Conservation (phyloP, 2,329 filamentous ascomycete genomes). For the Metarhizium album region DNA sequence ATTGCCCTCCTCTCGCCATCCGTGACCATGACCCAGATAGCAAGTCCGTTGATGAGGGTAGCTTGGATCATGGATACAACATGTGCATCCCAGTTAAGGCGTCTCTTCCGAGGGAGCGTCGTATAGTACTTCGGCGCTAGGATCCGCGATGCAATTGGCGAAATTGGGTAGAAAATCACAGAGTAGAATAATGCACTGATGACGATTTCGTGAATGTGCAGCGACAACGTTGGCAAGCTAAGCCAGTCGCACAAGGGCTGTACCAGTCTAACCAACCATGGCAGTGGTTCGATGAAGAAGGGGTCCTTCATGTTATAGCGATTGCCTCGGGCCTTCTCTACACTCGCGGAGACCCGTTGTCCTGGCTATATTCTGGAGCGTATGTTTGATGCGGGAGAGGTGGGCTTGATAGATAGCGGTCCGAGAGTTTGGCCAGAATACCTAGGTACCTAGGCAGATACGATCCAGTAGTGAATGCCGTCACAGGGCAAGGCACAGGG, state of each 20-base stretch:
- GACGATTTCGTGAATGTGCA: conserved; percentile 69
- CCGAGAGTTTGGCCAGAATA: no score
- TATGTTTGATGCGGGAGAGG: no score
- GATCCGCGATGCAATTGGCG: conserved; percentile 52
- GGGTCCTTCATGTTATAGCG: conserved; percentile 55
- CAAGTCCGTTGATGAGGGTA: conserved; percentile 57
- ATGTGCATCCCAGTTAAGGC: conserved; percentile 75
- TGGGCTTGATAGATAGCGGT: no score
- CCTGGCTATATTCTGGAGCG: no score
- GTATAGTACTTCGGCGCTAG: conserved; percentile 56
- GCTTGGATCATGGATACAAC: conserved; percentile 77
- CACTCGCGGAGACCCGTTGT: neutral
- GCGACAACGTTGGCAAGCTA: conserved; percentile 53
- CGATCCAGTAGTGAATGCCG: neutral
- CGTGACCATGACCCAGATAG: conserved; percentile 60
- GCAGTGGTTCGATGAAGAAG: conserved; percentile 53
- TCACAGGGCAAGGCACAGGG: neutral
- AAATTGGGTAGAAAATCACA: conserved; percentile 52
- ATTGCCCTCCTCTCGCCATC: conserved; percentile 60
- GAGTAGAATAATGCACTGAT: conserved; percentile 58
- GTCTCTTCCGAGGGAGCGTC: conserved; percentile 50
- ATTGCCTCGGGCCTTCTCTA: neutral
- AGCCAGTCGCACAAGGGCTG: conserved; percentile 55
- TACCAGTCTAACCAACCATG: conserved; percentile 43
- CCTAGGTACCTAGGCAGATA: no score